Conservation (phyloP, 495 filamentous ascomycete genomes). For the Penicillium psychrofluorescens region DNA sequence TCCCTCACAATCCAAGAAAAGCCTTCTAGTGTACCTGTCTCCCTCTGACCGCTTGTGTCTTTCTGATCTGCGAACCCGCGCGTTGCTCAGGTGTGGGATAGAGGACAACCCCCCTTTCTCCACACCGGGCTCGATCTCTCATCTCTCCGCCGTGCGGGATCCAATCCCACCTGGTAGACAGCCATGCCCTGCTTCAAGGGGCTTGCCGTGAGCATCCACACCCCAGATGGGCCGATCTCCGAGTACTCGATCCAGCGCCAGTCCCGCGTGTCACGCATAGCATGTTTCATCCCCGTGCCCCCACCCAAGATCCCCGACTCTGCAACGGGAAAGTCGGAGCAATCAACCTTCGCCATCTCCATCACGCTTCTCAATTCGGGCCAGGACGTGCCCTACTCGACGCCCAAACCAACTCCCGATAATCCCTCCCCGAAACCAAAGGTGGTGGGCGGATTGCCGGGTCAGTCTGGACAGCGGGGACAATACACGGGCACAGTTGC, state of each 20-base stretch:
- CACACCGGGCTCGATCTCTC: neutral
- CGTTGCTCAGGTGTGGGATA: neutral
- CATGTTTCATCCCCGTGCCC: constrained; percentile 92
- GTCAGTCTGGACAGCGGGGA: constrained; percentile 45
- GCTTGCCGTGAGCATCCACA: constrained; percentile 93
- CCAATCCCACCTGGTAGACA: constrained; percentile 5
- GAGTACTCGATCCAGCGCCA: constrained; percentile 96
- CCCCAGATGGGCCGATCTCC: constrained; percentile 76
- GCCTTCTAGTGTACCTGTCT: neutral
- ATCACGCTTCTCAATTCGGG: constrained; percentile 90
- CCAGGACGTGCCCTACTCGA: constrained; percentile 82
- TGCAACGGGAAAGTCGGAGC: constrained; percentile 66
- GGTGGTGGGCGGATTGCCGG: constrained; percentile 64
- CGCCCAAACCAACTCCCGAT: constrained; percentile 62
- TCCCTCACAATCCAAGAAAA: neutral
- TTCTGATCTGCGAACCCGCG: neutral
- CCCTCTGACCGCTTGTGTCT: neutral
- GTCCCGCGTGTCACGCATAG: constrained; percentile 82
- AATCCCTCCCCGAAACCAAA: constrained; percentile 73
- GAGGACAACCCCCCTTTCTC: neutral
- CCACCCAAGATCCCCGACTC: constrained; percentile 68
- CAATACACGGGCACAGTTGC: constrained; percentile 53
- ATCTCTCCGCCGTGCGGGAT: neutral
- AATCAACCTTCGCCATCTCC: constrained; percentile 91
- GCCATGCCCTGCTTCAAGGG: constrained; percentile 96